phyloP scores from a whole-genome alignment of 164 flowering plant species.

The Hamamelis virginiana region DNA sequence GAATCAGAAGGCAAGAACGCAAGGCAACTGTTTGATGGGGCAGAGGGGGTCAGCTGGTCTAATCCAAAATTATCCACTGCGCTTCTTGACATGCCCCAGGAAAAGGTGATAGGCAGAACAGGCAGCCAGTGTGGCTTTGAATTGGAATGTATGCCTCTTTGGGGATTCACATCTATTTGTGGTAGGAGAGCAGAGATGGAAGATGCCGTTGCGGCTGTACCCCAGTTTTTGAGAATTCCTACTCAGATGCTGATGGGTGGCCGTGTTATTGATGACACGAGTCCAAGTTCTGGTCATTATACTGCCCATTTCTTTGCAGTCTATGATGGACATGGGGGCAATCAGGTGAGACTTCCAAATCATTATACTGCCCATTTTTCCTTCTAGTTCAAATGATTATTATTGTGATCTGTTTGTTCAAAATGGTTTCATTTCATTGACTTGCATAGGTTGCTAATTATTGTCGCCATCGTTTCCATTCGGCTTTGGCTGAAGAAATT shows the following conservation, averaged over 20 bases:
- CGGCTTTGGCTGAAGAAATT: conserved; percentile 43
- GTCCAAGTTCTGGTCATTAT: conserved; percentile 29
- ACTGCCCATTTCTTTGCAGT: conserved; percentile 44
- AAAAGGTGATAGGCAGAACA: conserved; percentile 21
- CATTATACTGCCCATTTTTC: not conserved
- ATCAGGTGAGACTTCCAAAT: conserved; percentile 27
- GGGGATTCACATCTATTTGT: conserved; percentile 43
- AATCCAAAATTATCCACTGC: conserved; percentile 22
- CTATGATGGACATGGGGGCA: conserved; percentile 55
- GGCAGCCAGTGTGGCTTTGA: conserved; percentile 28
- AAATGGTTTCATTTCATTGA: not conserved
- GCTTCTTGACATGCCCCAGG: conserved; percentile 24
- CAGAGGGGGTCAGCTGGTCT: conserved; percentile 12
- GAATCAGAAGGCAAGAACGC: conserved; percentile 27
- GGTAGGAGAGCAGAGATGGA: conserved; percentile 54
- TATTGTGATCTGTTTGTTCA: not conserved
- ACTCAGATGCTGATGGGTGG: conserved; percentile 38
- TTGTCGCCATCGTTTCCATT: conserved; percentile 44
- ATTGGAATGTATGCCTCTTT: conserved; percentile 40
- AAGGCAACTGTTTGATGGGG: conserved; percentile 20
- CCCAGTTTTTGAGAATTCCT: conserved; percentile 38
- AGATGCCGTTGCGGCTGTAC: conserved; percentile 39
- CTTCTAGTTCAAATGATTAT: not conserved
- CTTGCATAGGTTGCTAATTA: conserved; percentile 46
- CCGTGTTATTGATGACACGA: conserved; percentile 21